Conservation (phyloP, 179 eudicot species). For the Vitellaria paradoxa region DNA sequence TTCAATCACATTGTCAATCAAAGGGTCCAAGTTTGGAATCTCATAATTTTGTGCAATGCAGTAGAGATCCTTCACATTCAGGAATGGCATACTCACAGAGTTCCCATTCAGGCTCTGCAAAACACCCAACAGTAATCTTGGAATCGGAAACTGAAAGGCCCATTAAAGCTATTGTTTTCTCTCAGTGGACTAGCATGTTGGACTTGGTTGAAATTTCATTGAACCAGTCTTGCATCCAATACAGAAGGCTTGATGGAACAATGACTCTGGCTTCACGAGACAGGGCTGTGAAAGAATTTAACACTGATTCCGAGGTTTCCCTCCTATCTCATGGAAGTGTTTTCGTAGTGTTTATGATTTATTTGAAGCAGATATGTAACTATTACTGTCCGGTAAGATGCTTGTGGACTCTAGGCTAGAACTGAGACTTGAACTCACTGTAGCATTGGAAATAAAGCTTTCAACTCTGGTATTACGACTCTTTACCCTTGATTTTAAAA, state of each 20-base stretch:
- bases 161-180: slow-evolving; percentile 81
- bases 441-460: not conserved
- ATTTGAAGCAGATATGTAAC: not conserved
- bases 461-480: not conserved
- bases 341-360: not conserved
- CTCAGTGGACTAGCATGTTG: slow-evolving; percentile 98
- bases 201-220: slow-evolving; percentile 71
- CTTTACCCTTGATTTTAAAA: not conserved
- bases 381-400: not conserved
- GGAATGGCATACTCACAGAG: slow-evolving; percentile 13
- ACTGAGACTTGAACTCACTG: not conserved
- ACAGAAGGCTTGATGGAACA: slow-evolving; percentile 94
- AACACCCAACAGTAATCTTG: not conserved
- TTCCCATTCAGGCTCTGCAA: slow-evolving; percentile 1
- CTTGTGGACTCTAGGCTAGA: not conserved
- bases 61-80: slow-evolving; percentile 21
- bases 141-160: slow-evolving; percentile 38
- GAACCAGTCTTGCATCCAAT: slow-evolving; percentile 43
- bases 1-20: slow-evolving; percentile 47
- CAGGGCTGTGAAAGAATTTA: slow-evolving; percentile 96
- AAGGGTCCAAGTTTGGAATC: slow-evolving; percentile 38
- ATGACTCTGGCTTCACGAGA: slow-evolving; percentile 84
- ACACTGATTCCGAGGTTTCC: slow-evolving; percentile 75
- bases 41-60: slow-evolving; percentile 24
- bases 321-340: slow-evolving; percentile 5